Conservation (phyloP, 2,329 filamentous ascomycete genomes). For the Acrocalymma vagum region DNA sequence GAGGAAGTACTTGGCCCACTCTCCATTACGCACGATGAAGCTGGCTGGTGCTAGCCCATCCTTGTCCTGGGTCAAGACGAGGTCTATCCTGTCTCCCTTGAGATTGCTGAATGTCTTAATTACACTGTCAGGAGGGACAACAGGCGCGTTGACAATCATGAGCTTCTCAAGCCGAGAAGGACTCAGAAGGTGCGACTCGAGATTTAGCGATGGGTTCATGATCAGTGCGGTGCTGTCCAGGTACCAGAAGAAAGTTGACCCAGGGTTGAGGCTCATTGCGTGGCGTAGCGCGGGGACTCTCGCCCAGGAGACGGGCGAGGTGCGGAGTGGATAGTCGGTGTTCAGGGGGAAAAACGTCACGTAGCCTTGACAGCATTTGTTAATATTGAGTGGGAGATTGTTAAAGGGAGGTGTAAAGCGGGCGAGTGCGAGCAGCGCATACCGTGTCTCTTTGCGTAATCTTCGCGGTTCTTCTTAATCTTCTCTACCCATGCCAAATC, state of each 20-base stretch:
- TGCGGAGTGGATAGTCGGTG: conserved; percentile 76
- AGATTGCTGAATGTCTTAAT: conserved; percentile 92
- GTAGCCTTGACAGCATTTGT: conserved; percentile 70
- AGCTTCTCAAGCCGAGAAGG: conserved; percentile 72
- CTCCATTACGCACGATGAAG: conserved; percentile 81
- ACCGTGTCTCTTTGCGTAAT: conserved; percentile 90
- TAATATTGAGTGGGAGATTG: background rate
- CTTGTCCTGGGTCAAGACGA: conserved; percentile 85
- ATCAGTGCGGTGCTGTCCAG: conserved; percentile 86
- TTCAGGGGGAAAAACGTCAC: conserved; percentile 80
- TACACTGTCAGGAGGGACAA: conserved; percentile 95
- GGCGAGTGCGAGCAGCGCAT: background rate
- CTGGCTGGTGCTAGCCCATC: conserved; percentile 80
- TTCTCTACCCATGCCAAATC: conserved; percentile 73
- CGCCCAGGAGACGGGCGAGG: conserved; percentile 70
- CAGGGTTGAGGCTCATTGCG: conserved; percentile 81
- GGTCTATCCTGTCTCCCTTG: conserved; percentile 78
- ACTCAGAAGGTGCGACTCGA: conserved; percentile 77
- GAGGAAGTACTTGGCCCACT: conserved; percentile 91
- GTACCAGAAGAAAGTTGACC: conserved; percentile 84
- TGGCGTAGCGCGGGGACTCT: conserved; percentile 88
- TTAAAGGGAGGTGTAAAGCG: background rate
- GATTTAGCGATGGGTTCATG: conserved; percentile 77
- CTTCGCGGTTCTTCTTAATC: conserved; percentile 81
- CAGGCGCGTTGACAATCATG: conserved; percentile 85